Evolutionary conservation across 2,329 filamentous ascomycete species (phyloP).

Genomic region (Rhexocercosporidium sp.): DNA sequence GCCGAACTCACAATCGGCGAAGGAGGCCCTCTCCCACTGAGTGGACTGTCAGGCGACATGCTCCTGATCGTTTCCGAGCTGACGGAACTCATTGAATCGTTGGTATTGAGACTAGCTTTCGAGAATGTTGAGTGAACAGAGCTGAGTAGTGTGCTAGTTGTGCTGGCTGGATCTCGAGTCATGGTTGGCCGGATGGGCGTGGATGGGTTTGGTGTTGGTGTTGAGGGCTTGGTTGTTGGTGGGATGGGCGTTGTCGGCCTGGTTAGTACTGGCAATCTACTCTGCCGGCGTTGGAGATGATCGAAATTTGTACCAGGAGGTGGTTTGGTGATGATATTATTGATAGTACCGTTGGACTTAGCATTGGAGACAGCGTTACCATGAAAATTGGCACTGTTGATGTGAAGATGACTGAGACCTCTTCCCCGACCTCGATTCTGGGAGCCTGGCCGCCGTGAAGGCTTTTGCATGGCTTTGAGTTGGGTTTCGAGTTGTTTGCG

Average conservation of each 20-base stretch:
- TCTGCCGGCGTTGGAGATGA: not conserved
- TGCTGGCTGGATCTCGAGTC: conserved; percentile 24
- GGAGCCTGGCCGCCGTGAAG: conserved; percentile 6
- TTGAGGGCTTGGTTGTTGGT: conserved; percentile 14
- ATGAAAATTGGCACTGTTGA: conserved; percentile 6
- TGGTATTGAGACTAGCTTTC: conserved; percentile 14
- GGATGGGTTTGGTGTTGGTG: conserved; percentile 18
- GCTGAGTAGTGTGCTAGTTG: conserved; percentile 27
- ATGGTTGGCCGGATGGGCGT: conserved; percentile 26
- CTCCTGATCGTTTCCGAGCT: conserved; percentile 22
- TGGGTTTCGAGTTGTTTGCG: conserved; percentile 28
- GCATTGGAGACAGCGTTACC: not conserved
- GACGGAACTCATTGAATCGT: conserved; percentile 29
- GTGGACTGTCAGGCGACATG: conserved; percentile 28
- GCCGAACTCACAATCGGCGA: not conserved
- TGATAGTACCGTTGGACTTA: not conserved
- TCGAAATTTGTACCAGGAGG: not conserved
- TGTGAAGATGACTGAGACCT: conserved; percentile 17
- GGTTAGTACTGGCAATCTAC: conserved; percentile 2
- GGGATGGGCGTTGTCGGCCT: conserved; percentile 7
- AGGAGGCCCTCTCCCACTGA: not conserved
- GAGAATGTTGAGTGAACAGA: conserved; percentile 32
- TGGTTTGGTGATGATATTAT: not conserved
- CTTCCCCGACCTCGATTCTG: conserved; percentile 27
- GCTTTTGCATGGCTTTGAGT: conserved; percentile 24